Conservation (phyloP, 208 protist genomes). For the Lotmaria passim region DNA sequence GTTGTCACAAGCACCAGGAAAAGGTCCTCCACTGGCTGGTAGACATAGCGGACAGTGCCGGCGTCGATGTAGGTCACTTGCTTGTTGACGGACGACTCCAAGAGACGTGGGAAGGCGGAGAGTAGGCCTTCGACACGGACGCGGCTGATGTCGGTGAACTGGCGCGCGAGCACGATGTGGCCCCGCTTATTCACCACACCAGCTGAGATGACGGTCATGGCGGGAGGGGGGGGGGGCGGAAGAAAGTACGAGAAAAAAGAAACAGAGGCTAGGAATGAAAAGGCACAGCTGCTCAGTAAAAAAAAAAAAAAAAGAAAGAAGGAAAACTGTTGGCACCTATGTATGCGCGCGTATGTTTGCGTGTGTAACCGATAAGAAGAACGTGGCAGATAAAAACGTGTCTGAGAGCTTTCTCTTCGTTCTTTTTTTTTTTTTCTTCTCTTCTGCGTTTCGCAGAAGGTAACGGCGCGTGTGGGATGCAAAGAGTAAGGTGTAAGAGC, state of each 20-base stretch:
- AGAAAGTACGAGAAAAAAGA: neutral
- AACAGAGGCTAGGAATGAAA: neutral
- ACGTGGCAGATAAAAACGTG: no score
- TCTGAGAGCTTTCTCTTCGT: no score
- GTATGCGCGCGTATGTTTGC: no score
- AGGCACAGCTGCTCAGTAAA: neutral
- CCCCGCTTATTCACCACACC: slow-evolving; percentile 83
- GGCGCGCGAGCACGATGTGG: slow-evolving; percentile 93
- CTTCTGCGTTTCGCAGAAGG: no score
- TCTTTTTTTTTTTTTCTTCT: no score
- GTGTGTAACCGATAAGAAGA: no score
- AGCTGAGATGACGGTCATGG: slow-evolving; percentile 84
- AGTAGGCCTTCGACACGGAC: slow-evolving; percentile 97
- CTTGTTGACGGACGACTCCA: slow-evolving; percentile 71
- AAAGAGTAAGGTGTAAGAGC: no score
- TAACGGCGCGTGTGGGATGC: no score
- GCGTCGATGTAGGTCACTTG: slow-evolving; percentile 98
- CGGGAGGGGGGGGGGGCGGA: neutral
- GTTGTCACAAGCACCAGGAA: slow-evolving; percentile 96
- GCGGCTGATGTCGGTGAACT: slow-evolving; percentile 97
- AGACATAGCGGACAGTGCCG: slow-evolving; percentile 96
- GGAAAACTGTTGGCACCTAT: no score
- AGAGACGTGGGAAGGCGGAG: slow-evolving; percentile 97
- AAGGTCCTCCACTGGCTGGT: slow-evolving; percentile 97
- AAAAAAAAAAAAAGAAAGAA: slow-evolving; percentile 5